phyloP scores from a whole-genome alignment of 352 stramenopile species.

The Blastocystis sp. region DNA sequence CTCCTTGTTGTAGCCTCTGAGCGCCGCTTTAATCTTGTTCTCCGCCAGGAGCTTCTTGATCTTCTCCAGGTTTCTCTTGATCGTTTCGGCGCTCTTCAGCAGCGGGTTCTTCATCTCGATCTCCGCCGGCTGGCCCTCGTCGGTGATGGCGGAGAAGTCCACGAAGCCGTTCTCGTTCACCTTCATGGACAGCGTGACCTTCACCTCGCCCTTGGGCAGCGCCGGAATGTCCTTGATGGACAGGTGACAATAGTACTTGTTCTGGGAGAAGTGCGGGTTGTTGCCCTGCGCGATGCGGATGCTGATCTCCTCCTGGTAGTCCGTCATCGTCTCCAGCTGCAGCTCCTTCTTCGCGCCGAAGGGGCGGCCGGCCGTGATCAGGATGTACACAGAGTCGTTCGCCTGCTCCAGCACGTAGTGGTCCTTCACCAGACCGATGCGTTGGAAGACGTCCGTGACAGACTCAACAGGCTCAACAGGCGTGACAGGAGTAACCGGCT shows the following conservation, averaged over 20 bases:
- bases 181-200: background rate
- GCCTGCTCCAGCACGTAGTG: constrained; percentile 27
- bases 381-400: background rate
- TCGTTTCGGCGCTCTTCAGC: background rate
- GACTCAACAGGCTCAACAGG: too few relatives aligned
- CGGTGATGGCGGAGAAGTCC: background rate
- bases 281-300: constrained; percentile 54
- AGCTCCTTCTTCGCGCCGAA: background rate
- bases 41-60: background rate
- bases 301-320: background rate
- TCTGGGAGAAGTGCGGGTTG: constrained; percentile 15
- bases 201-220: background rate
- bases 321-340: background rate
- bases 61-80: background rate
- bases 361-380: background rate
- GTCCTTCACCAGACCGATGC: background rate
- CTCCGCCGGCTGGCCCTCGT: background rate
- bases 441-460: too few relatives aligned
- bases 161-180: background rate
- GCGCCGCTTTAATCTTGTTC: background rate
- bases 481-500: too few relatives aligned
- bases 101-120: background rate
- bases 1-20: background rate
- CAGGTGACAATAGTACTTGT: constrained; percentile 9
- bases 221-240: background rate